phyloP scores from a whole-genome alignment of 2,329 filamentous ascomycete genomes.

The Juglanconis sp. region DNA sequence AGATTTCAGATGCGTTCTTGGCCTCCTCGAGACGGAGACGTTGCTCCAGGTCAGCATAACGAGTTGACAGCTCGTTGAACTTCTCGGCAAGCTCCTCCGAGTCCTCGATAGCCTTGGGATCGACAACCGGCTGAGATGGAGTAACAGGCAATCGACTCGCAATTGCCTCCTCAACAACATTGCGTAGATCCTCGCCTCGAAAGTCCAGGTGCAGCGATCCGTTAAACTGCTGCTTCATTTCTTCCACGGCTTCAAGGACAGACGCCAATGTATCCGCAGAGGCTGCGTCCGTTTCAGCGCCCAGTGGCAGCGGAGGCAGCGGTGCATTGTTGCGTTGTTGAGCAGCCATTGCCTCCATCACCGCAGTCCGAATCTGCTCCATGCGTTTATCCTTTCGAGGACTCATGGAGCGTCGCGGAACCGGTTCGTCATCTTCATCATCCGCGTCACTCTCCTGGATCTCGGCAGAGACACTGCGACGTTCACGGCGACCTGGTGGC shows the following conservation, averaged over 20 bases:
- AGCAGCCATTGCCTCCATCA: conserved; percentile 68
- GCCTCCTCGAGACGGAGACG: conserved; percentile 46
- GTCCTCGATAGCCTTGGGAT: conserved; percentile 34
- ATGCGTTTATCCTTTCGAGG: conserved; percentile 74
- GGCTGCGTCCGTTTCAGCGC: conserved; percentile 23
- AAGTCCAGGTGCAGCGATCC: conserved; percentile 42
- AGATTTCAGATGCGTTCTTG: conserved; percentile 47
- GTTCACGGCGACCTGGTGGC: conserved; percentile 57
- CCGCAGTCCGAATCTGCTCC: conserved; percentile 73
- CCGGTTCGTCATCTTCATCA: conserved; percentile 72
- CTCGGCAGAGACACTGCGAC: conserved; percentile 72
- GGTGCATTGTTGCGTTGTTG: conserved; percentile 44
- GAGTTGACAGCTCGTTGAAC: conserved; percentile 56
- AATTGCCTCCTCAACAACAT: conserved; percentile 61
- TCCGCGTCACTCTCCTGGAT: conserved; percentile 83
- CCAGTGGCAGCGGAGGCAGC: conserved; percentile 20
- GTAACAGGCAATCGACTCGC: conserved; percentile 53
- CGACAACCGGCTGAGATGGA: conserved; percentile 37
- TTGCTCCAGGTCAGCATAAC: conserved; percentile 59
- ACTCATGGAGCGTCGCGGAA: conserved; percentile 67
- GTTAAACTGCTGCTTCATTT: conserved; percentile 55
- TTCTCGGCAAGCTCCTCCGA: conserved; percentile 49
- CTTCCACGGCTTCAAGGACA: conserved; percentile 65
- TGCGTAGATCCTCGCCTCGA: conserved; percentile 53
- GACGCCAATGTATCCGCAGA: conserved; percentile 41